Conservation (phyloP, 2,329 filamentous ascomycete species). For the Venturia pyrina region DNA sequence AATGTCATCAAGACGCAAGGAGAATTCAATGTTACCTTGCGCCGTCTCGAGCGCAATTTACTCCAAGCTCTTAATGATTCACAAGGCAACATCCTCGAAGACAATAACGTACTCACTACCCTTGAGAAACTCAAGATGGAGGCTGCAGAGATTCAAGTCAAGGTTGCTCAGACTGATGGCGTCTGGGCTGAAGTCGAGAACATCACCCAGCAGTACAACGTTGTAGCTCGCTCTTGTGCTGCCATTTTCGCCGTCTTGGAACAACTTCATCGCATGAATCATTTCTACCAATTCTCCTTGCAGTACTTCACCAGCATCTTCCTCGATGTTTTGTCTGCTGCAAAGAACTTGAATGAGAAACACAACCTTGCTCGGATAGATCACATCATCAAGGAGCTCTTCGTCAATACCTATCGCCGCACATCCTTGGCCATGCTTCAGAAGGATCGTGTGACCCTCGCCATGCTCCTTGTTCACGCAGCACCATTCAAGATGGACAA, state of each 20-base stretch:
- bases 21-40: constrained; percentile 97
- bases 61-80: constrained; percentile 95
- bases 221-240: constrained; percentile 90
- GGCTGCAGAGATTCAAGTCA: constrained; percentile 87
- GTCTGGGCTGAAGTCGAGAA: constrained; percentile 97
- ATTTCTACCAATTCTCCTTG: constrained; percentile 98
- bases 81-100: constrained; percentile 93
- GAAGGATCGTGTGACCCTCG: constrained; percentile 87
- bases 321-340: constrained; percentile 76
- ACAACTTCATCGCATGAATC: constrained; percentile 94
- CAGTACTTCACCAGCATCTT: constrained; percentile 99
- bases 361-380: constrained; percentile 75
- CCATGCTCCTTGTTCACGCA: constrained; percentile 89
- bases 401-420: constrained; percentile 82
- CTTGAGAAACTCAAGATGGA: constrained; percentile 97
- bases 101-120: constrained; percentile 96
- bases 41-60: constrained; percentile 87
- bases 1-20: constrained; percentile 98
- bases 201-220: constrained; percentile 87
- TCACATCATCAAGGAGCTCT: constrained; percentile 83
- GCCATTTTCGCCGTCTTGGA: constrained; percentile 95
- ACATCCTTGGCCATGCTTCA: constrained; percentile 90
- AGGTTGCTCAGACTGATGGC: constrained; percentile 93
- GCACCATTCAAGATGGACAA: constrained; percentile 96
- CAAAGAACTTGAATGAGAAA: constrained; percentile 61